Conservation (phyloP, 441 rosid genomes). For the Pelargonium citronellum region DNA sequence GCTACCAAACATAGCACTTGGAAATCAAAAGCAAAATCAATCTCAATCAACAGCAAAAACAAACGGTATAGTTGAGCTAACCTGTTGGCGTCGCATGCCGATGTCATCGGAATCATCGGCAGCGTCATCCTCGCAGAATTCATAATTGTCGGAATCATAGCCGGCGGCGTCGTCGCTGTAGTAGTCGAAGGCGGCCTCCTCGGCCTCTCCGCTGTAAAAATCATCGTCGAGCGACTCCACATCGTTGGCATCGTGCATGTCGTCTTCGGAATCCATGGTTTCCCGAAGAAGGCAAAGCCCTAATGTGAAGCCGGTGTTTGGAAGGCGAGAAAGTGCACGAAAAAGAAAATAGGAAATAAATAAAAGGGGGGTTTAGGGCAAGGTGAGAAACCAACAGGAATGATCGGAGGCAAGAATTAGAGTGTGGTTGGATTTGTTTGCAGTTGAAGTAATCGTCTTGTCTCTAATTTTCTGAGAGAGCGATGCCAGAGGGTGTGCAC, state of each 20-base stretch:
- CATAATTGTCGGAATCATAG: neutral
- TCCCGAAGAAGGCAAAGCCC: neutral
- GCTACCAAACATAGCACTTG: neutral
- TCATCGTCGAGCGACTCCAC: neutral
- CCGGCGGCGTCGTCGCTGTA: neutral
- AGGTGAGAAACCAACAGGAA: too few species aligned
- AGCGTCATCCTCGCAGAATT: neutral
- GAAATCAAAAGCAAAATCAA: neutral
- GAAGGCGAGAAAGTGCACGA: neutral
- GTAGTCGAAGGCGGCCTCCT: neutral
- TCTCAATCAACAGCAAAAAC: neutral
- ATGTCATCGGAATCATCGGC: neutral
- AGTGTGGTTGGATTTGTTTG: neutral
- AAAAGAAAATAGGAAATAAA: neutral
- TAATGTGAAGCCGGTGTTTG: neutral
- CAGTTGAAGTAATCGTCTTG: neutral
- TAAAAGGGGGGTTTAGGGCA: too few species aligned
- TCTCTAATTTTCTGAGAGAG: too few species aligned
- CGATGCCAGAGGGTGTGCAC: too few species aligned
- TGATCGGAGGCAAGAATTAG: neutral
- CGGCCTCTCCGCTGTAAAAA: neutral
- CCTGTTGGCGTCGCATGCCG: neutral
- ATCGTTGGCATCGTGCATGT: neutral
- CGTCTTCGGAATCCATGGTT: conserved; percentile 1
- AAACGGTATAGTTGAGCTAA: too few species aligned